These are phyloP conservation scores for Mikania micrantha DNA, from an alignment of 129 eudicot species.

Conservation along the genomic window DNA sequence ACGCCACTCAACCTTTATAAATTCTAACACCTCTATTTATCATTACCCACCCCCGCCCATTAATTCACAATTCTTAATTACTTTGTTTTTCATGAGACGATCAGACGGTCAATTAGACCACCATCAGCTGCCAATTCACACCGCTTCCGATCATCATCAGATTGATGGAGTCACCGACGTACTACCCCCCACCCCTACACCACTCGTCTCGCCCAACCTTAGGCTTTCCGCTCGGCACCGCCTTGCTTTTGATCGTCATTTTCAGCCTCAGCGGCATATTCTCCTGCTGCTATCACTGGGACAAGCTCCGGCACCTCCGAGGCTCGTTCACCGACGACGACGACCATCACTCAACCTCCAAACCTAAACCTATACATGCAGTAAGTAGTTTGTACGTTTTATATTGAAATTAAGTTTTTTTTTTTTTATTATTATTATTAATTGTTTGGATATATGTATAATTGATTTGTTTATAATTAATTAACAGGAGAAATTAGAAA, in stretches of 20 bases:
- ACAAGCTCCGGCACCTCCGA: slow-evolving; percentile 54
- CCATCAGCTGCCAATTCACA: no score
- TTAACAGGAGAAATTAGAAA: slow-evolving; percentile 34
- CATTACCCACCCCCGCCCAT: no score
- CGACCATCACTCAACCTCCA: slow-evolving; percentile 26
- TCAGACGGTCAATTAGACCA: not conserved
- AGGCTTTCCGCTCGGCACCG: slow-evolving; percentile 81
- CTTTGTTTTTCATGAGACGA: slow-evolving; percentile 56
- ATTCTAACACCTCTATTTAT: not conserved
- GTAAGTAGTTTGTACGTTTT: slow-evolving; percentile 16
- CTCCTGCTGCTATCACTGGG: slow-evolving; percentile 89
- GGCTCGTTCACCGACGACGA: slow-evolving; percentile 28
- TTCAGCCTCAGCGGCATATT: slow-evolving; percentile 77
- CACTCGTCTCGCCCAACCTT: slow-evolving; percentile 69
- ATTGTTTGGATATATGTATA: not conserved
- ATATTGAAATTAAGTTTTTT: not conserved
- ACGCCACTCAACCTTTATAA: not conserved
- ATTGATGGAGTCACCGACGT: slow-evolving; percentile 37
- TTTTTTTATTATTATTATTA: no score
- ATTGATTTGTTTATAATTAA: not conserved
- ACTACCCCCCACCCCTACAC: slow-evolving; percentile 33
- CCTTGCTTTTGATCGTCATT: slow-evolving; percentile 54
- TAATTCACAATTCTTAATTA: no score
- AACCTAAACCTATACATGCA: slow-evolving; percentile 39
- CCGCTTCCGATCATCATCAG: no score